phyloP scores from a whole-genome alignment of 1,284 basidiomycete species.

The Kalmanozyma brasiliensis region DNA sequence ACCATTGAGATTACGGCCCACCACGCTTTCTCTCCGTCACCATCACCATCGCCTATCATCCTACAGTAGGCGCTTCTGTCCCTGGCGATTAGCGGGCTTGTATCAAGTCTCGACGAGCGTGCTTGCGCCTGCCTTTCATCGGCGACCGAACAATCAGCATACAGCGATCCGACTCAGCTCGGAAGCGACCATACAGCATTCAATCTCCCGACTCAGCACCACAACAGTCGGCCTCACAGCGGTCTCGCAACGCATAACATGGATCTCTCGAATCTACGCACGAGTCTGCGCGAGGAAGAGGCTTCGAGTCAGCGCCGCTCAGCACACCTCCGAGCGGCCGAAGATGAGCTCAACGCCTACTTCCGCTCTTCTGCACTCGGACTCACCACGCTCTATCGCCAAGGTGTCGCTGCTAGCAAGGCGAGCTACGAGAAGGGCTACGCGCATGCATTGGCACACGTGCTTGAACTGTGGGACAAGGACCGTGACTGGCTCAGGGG shows the following conservation, averaged over 20 bases:
- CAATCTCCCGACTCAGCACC: background rate
- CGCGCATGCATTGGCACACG: slow-evolving; percentile 42
- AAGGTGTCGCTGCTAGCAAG: slow-evolving; percentile 35
- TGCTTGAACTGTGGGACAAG: slow-evolving; percentile 44
- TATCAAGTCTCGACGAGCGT: no score
- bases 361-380: slow-evolving; percentile 39
- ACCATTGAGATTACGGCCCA: no score
- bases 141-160: no score
- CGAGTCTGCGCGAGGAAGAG: slow-evolving; percentile 34
- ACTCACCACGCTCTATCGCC: slow-evolving; percentile 42
- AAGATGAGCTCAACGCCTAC: slow-evolving; percentile 39
- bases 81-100: no score
- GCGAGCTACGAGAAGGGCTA: slow-evolving; percentile 43
- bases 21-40: background rate
- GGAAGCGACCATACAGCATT: no score
- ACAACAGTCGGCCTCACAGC: no score
- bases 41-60: background rate
- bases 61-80: background rate
- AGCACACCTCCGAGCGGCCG: slow-evolving; percentile 22
- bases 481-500: slow-evolving; percentile 48
- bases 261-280: slow-evolving; percentile 42
- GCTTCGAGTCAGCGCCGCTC: slow-evolving; percentile 20
- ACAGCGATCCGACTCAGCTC: no score
- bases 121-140: no score
- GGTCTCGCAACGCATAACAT: no score